Evolutionary conservation across 2,329 filamentous ascomycete genomes (phyloP).

Genomic region (Aspergillus sp.): DNA sequence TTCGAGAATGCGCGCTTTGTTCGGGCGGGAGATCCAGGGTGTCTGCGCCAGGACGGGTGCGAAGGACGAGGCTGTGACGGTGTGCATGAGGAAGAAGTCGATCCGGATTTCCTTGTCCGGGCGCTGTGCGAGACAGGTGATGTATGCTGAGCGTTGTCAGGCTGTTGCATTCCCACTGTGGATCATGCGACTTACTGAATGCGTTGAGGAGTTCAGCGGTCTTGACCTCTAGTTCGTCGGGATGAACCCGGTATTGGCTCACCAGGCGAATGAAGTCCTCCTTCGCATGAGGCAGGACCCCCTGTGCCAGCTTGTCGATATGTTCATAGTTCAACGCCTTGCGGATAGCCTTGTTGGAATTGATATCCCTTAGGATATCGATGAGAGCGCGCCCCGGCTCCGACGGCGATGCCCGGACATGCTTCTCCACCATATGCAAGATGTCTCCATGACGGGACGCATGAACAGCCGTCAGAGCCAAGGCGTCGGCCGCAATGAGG

Average conservation of each 20-base stretch:
- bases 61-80: constrained; percentile 13
- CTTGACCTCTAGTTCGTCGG: constrained; percentile 8
- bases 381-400: not conserved
- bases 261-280: constrained; percentile 11
- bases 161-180: not conserved
- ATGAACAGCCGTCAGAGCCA: constrained; percentile 15
- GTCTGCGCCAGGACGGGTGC: constrained; percentile 12
- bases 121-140: constrained; percentile 13
- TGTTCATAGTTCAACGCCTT: constrained; percentile 13
- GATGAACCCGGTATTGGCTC: constrained; percentile 10
- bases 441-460: constrained; percentile 10
- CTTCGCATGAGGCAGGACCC: constrained; percentile 8
- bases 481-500: constrained; percentile 13
- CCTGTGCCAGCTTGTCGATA: constrained; percentile 12
- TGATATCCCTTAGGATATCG: constrained; percentile 6
- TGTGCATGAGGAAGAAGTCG: constrained; percentile 19
- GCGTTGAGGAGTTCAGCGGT: constrained; percentile 14
- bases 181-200: constrained; percentile 2
- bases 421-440: constrained; percentile 6
- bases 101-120: constrained; percentile 17
- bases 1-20: constrained; percentile 15
- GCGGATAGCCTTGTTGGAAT: constrained; percentile 6
- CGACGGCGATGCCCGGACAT: not conserved
- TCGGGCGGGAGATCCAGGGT: constrained; percentile 9
- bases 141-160: constrained; percentile 7